Conservation (phyloP, 192 early-diverging fungal genomes). For the Umbelopsis vinacea region DNA sequence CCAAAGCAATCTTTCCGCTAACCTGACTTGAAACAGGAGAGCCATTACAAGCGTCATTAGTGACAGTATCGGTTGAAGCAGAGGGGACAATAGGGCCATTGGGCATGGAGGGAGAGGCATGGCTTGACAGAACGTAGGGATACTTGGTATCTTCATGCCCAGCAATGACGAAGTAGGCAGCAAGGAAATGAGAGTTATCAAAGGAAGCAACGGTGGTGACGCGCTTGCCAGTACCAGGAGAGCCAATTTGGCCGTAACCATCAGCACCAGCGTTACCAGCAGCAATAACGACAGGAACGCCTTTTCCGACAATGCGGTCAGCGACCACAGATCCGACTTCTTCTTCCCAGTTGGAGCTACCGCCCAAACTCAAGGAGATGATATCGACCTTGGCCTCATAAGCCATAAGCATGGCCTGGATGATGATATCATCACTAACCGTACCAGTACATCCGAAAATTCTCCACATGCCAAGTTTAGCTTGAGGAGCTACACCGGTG, state of each 20-base stretch:
- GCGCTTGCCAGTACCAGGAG: conserved; percentile 59
- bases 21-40: conserved; percentile 43
- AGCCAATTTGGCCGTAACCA: conserved; percentile 62
- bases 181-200: conserved; percentile 47
- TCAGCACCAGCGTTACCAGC: conserved; percentile 69
- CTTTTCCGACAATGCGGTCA: conserved; percentile 45
- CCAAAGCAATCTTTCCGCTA: conserved; percentile 57
- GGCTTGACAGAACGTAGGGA: not conserved
- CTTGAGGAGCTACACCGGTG: conserved; percentile 70
- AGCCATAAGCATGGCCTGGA: conserved; percentile 76
- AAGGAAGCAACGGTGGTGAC: conserved; percentile 63
- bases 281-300: conserved; percentile 56
- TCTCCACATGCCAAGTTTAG: conserved; percentile 78
- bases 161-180: no score
- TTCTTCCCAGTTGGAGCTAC: conserved; percentile 62
- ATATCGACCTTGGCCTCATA: conserved; percentile 68
- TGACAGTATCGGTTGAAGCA: conserved; percentile 40
- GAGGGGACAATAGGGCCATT: conserved; percentile 49
- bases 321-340: conserved; percentile 63
- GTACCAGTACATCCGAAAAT: conserved; percentile 80
- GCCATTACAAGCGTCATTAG: conserved; percentile 59
- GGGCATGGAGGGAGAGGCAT: conserved; percentile 20
- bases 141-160: no score
- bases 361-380: conserved; percentile 87
- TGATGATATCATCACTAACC: conserved; percentile 72